A percentile compares a stretch with the other conserved stretches of the same genome.
phyloP scores from a whole-genome alignment of 495 filamentous ascomycete species.

The Lophium mytilinum region DNA sequence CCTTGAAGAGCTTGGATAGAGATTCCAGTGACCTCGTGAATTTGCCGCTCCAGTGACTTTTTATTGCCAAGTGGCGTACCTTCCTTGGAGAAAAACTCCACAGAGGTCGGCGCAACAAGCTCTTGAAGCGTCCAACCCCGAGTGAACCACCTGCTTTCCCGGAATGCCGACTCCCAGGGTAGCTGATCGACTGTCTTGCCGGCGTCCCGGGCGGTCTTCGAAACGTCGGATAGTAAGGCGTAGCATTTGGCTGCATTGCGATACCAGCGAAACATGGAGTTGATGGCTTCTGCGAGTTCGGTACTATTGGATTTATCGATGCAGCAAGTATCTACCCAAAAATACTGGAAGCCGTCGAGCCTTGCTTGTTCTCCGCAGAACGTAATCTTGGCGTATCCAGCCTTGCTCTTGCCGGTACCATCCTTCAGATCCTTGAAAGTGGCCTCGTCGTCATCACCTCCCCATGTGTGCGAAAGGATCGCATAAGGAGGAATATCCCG shows the following conservation, averaged over 20 bases:
- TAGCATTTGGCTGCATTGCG: slow-evolving; percentile 4
- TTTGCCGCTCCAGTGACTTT: background rate
- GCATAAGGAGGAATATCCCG: slow-evolving; percentile 5
- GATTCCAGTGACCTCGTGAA: slow-evolving; percentile 10
- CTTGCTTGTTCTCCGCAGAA: slow-evolving; percentile 8
- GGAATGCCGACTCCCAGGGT: background rate
- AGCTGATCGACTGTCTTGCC: background rate
- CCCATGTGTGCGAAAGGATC: slow-evolving; percentile 7
- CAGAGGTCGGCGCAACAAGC: slow-evolving; percentile 8
- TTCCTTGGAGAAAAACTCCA: slow-evolving; percentile 10
- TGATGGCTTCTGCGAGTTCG: too few relatives aligned
- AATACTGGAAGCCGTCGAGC: background rate
- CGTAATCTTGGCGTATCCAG: background rate
- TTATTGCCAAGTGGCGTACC: slow-evolving; percentile 8
- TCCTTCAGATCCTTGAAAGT: slow-evolving; percentile 1
- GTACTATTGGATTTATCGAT: too few relatives aligned
- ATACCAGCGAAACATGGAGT: background rate
- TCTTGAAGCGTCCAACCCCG: slow-evolving; percentile 14
- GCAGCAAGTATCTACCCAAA: background rate
- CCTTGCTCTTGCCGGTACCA: background rate
- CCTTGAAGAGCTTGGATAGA: slow-evolving; percentile 5
- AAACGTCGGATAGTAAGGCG: slow-evolving; percentile 5
- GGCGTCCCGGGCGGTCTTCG: background rate
- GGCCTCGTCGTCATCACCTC: slow-evolving; percentile 1
- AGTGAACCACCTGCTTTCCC: slow-evolving; percentile 9